phyloP scores from a whole-genome alignment of 305 asterid genomes.

The Caryopteris hybrid region DNA sequence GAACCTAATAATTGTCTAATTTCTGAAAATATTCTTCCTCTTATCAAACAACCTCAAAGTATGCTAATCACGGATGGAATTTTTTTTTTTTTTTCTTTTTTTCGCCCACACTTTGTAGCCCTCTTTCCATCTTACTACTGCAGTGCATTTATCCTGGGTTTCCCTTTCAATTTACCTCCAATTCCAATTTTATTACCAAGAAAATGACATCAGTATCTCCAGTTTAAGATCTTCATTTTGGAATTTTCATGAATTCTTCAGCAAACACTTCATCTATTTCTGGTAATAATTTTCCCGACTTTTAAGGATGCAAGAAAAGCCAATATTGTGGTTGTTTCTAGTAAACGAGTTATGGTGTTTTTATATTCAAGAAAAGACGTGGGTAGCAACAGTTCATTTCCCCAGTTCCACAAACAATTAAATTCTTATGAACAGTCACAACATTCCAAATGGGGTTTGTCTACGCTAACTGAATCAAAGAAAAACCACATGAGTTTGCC shows the following conservation, averaged over 20 bases:
- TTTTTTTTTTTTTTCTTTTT: background rate
- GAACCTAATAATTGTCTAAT: background rate
- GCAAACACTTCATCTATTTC: constrained; percentile 4
- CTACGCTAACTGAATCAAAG: constrained; percentile 21
- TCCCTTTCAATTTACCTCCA: background rate
- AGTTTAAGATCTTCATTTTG: constrained; percentile 12
- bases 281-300: constrained; percentile 8
- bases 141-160: background rate
- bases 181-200: background rate
- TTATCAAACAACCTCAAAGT: background rate
- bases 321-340: background rate
- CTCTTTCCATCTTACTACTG: too few relatives aligned
- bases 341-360: background rate
- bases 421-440: constrained; percentile 9
- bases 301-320: constrained; percentile 11
- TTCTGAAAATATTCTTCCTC: background rate
- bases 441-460: constrained; percentile 27
- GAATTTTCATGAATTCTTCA: background rate
- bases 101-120: background rate
- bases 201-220: constrained; percentile 9
- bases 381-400: constrained; percentile 9
- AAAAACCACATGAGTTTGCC: constrained; percentile 37
- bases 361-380: constrained; percentile 14
- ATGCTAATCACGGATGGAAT: background rate
- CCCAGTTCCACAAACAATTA: background rate